Evolutionary conservation across 768 basidiomycete species (phyloP).

Genomic region (Pisolithus orientalis): DNA sequence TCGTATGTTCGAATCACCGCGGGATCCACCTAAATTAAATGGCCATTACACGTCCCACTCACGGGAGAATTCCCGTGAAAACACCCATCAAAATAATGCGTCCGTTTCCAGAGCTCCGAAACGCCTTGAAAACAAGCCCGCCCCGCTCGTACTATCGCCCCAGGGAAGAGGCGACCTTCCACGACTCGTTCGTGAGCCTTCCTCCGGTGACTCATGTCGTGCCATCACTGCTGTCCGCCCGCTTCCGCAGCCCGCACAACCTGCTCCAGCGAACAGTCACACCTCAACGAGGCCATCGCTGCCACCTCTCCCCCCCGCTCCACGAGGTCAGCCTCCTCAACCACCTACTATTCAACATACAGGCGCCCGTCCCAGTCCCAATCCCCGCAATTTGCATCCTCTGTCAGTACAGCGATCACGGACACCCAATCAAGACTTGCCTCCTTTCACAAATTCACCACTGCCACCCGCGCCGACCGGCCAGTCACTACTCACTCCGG

Average conservation of each 20-base stretch:
- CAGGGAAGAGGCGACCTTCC: constrained; percentile 61
- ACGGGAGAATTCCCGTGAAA: constrained; percentile 18
- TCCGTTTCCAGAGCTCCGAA: constrained; percentile 32
- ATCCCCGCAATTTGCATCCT: constrained; percentile 26
- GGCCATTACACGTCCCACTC: constrained; percentile 10
- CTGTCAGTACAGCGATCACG: constrained; percentile 31
- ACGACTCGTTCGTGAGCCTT: constrained; percentile 58
- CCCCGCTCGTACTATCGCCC: constrained; percentile 70
- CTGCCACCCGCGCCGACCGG: constrained; percentile 35
- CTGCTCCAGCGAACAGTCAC: background rate
- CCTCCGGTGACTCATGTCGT: constrained; percentile 47
- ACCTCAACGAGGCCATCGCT: constrained; percentile 38
- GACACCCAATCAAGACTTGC: constrained; percentile 57
- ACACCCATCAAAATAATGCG: constrained; percentile 11
- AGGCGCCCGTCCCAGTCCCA: constrained; percentile 25
- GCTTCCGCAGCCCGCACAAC: constrained; percentile 21
- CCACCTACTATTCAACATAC: constrained; percentile 34
- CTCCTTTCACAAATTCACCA: constrained; percentile 37
- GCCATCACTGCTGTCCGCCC: constrained; percentile 18
- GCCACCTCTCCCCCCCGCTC: constrained; percentile 66
- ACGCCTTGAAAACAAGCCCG: constrained; percentile 60
- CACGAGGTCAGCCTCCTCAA: constrained; percentile 58
- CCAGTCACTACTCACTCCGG: constrained; percentile 39
- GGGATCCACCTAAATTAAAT: constrained; percentile 6
- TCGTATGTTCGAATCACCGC: constrained; percentile 2